Conservation (phyloP, 2,329 filamentous ascomycete species). For the Calonectria henricotiae region DNA sequence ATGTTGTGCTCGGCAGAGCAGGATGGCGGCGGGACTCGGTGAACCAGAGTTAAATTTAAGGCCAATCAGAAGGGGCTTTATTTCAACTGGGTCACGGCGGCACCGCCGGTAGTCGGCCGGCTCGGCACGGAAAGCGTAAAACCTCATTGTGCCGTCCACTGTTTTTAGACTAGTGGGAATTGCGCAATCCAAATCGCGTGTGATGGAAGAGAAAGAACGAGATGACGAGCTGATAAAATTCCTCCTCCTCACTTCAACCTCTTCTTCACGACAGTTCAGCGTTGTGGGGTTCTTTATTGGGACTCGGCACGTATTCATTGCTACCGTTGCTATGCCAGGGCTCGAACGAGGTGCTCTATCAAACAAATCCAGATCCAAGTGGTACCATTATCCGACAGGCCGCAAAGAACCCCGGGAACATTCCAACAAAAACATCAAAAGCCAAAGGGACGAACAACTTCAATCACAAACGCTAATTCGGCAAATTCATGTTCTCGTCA, state of each 20-base stretch:
- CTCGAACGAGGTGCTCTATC: slow-evolving; percentile 20
- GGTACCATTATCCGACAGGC: slow-evolving; percentile 32
- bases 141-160: slow-evolving; percentile 20
- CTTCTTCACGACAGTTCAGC: slow-evolving; percentile 40
- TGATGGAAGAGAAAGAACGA: slow-evolving; percentile 23
- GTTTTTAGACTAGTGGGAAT: slow-evolving; percentile 25
- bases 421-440: slow-evolving; percentile 34
- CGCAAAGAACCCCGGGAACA: slow-evolving; percentile 18
- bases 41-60: background rate
- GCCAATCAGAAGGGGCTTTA: slow-evolving; percentile 7
- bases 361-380: slow-evolving; percentile 13
- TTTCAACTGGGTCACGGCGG: background rate
- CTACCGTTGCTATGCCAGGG: slow-evolving; percentile 40
- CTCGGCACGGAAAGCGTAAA: slow-evolving; percentile 16
- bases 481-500: slow-evolving; percentile 45
- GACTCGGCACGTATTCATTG: slow-evolving; percentile 43
- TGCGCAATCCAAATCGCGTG: slow-evolving; percentile 22
- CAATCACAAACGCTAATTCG: slow-evolving; percentile 42
- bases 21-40: slow-evolving; percentile 22
- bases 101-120: slow-evolving; percentile 11
- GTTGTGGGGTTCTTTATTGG: slow-evolving; percentile 43
- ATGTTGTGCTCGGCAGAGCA: slow-evolving; percentile 21
- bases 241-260: slow-evolving; percentile 42
- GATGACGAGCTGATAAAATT: slow-evolving; percentile 22
- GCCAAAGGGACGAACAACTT: slow-evolving; percentile 32